Evolutionary conservation across 192 early-diverging fungal species (phyloP).

Genomic region (Allomyces macrogynus): DNA sequence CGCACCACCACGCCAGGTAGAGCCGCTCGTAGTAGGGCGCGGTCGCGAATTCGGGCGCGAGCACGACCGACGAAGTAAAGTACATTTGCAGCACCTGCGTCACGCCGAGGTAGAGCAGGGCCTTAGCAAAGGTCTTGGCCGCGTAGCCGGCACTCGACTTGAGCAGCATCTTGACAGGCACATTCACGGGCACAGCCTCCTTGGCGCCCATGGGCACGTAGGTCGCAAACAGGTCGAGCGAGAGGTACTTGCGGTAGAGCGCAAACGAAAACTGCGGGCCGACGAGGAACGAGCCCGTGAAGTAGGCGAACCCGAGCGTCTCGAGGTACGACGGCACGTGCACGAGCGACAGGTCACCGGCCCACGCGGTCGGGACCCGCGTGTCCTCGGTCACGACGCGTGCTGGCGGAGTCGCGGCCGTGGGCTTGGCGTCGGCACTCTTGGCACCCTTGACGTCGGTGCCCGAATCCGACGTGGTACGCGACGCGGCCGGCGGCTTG

Average conservation of each 20-base stretch:
- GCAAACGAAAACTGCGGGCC: conserved; percentile 43
- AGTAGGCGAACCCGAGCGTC: conserved; percentile 30
- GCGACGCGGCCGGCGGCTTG: conserved; percentile 1
- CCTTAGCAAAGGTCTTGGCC: conserved; percentile 14
- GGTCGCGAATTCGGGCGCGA: conserved; percentile 17
- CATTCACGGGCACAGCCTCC: not conserved
- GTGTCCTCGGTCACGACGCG: not conserved
- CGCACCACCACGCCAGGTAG: not conserved
- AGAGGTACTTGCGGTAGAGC: conserved; percentile 23
- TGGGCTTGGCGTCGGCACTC: not conserved
- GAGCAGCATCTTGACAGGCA: not conserved
- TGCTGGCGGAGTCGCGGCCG: not conserved
- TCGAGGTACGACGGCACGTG: conserved; percentile 20
- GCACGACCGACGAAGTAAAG: conserved; percentile 21
- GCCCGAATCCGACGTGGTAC: conserved; percentile 6
- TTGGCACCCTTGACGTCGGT: conserved; percentile 6
- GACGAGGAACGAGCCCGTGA: conserved; percentile 31
- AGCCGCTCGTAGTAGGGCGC: conserved; percentile 6
- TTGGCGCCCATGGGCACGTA: conserved; percentile 11
- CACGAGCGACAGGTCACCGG: conserved; percentile 17
- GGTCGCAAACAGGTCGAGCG: conserved; percentile 19
- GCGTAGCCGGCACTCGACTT: conserved; percentile 4
- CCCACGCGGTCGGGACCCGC: not conserved
- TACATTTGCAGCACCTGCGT: conserved; percentile 19
- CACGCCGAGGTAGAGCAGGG: conserved; percentile 18